Evolutionary conservation across 2,329 filamentous ascomycete species (phyloP).

Genomic region (Beauveria sp.): DNA sequence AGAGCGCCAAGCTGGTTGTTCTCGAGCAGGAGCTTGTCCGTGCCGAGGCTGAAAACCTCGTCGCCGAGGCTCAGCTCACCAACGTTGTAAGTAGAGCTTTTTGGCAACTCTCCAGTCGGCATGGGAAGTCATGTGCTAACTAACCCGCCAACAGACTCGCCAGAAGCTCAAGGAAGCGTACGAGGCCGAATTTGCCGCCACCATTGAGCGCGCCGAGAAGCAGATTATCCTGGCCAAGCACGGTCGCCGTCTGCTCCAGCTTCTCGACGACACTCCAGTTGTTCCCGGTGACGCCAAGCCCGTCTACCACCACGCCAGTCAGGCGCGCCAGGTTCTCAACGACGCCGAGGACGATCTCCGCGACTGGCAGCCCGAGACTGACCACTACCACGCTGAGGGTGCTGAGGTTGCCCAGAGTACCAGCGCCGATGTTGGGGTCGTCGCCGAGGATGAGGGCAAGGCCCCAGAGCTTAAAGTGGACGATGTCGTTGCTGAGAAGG

Average conservation of each 20-base stretch:
- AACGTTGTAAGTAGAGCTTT: slow-evolving; percentile 63
- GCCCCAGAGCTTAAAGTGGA: background rate
- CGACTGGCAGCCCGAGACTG: slow-evolving; percentile 54
- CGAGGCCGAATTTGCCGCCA: slow-evolving; percentile 77
- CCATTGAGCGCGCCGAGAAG: slow-evolving; percentile 94
- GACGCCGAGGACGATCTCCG: slow-evolving; percentile 86
- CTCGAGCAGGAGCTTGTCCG: slow-evolving; percentile 95
- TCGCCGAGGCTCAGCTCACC: slow-evolving; percentile 91
- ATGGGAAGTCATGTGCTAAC: slow-evolving; percentile 7
- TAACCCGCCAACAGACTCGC: slow-evolving; percentile 55
- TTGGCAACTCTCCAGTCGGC: background rate
- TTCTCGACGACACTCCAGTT: slow-evolving; percentile 84
- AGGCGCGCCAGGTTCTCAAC: slow-evolving; percentile 79
- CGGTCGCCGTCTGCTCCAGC: slow-evolving; percentile 72
- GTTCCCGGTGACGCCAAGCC: slow-evolving; percentile 73
- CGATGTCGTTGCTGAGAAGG: background rate
- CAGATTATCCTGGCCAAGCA: slow-evolving; percentile 91
- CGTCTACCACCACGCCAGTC: slow-evolving; percentile 56
- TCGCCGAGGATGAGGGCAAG: background rate
- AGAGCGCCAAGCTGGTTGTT: slow-evolving; percentile 70
- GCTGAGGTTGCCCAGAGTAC: background rate
- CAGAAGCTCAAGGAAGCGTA: slow-evolving; percentile 96
- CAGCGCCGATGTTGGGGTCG: background rate
- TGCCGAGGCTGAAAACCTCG: slow-evolving; percentile 90
- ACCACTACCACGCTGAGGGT: slow-evolving; percentile 17